Evolutionary conservation across 1,139 yeast genomes (phyloP), one percentile per base, ranked within the genome.

Genomic region (Suhomyces chickasaworum): DNA sequence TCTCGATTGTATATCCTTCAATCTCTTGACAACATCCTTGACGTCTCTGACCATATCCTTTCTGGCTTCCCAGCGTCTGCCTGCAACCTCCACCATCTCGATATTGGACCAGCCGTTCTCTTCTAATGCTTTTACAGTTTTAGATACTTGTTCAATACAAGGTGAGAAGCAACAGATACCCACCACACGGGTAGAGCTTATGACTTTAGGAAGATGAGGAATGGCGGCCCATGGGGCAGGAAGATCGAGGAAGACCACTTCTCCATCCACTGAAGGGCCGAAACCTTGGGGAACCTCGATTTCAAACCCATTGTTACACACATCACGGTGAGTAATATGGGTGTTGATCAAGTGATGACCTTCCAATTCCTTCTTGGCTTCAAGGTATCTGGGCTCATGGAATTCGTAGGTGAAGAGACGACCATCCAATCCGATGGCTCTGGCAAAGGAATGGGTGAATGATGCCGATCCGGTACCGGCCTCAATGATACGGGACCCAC

Each of bases 381-480:
- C 96, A 40, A 76, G 60, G 58, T 73, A 91, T 52, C 99, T 77
- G 10, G 86, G 86, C 58, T 85, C 86, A 61, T 95, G 99, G 66
- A 91, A 95, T 65, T 95, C 99, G 64, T 80, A 95, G 3, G 96
- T 84, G 69, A 79, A 91, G 2, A 95, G 72, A 33, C 73, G 73
- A 0, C 97, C 97, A 1, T 63, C 63, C 3, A 52, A 49, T 1
- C 83, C 83, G 1, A 87, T 84, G 0, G 93, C 81, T 58, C 99
- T 77, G 2, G 96, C 87, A 65, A 93, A 81, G 0, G 97, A 86
- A 67, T 95, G 99, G 4, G 97, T 87, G 60, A 95, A 89, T 1
- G 97, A 89, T 0, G 95, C 99, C 5, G 96, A 88, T 1, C 99
- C 99, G 0, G 99, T 95, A 33, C 99, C 99, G 0, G 98, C 97